Conservation (phyloP, 805 yeast genomes). For the Komagataella pseudopastoris region DNA sequence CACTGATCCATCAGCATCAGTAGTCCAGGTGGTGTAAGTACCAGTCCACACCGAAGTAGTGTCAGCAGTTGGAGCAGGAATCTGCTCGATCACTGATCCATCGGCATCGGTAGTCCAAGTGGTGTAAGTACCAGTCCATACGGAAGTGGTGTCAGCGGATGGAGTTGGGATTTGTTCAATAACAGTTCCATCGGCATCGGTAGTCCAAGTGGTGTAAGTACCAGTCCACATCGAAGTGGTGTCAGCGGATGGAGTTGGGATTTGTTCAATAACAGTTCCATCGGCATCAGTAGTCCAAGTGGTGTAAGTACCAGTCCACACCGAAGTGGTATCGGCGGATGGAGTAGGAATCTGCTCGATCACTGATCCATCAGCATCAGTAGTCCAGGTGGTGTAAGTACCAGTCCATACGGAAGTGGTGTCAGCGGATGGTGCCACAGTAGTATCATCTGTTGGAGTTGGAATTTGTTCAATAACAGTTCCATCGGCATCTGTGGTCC, state of each 20-base stretch:
- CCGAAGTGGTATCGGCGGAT: not conserved
- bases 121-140: not conserved
- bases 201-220: not conserved
- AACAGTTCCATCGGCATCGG: not conserved
- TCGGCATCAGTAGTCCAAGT: not conserved
- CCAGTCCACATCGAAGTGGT: not conserved
- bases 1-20: not conserved
- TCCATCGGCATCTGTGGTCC: not conserved
- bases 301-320: not conserved
- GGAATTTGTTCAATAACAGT: not conserved
- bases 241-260: not conserved
- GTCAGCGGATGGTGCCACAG: not conserved
- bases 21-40: not conserved
- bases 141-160: not conserved
- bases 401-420: not conserved
- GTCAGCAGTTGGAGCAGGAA: not conserved
- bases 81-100: not conserved
- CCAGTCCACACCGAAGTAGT: not conserved
- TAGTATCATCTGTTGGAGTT: not conserved
- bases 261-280: not conserved
- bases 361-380: not conserved
- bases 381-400: not conserved
- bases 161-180: not conserved
- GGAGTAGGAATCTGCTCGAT: not conserved
- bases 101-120: not conserved